A percentile compares a stretch with the other conserved stretches of the same genome.
Evolutionary conservation across 352 stramenopile species (phyloP).

Genomic region (Blastocystis sp.): DNA sequence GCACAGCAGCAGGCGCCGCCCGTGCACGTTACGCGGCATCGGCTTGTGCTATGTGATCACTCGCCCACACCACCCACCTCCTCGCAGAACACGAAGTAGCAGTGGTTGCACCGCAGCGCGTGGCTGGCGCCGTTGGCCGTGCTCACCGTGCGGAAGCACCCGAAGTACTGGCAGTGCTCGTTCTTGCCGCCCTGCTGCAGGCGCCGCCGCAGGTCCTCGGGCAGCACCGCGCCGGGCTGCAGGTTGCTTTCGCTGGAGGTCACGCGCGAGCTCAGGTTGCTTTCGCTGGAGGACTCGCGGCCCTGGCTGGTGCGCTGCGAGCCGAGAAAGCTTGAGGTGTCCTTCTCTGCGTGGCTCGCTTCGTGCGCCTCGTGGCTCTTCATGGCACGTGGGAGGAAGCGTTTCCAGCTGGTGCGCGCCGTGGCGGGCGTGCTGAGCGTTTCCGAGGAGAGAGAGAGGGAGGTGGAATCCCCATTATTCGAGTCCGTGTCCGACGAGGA

Average conservation of each 20-base stretch:
- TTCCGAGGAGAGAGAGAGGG: neutral
- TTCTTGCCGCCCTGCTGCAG: neutral
- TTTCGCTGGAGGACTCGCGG: too few relatives aligned
- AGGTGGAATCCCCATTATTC: neutral
- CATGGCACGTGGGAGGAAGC: too few relatives aligned
- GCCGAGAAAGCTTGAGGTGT: too few relatives aligned
- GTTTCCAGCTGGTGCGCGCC: too few relatives aligned
- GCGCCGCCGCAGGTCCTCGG: too few relatives aligned
- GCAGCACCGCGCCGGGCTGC: too few relatives aligned
- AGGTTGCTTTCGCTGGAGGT: too few relatives aligned
- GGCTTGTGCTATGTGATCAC: slow-evolving; percentile 31
- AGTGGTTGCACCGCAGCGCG: neutral
- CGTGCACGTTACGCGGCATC: neutral
- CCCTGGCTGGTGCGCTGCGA: too few relatives aligned
- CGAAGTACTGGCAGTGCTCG: slow-evolving; percentile 39
- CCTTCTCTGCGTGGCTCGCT: too few relatives aligned
- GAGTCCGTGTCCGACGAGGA: neutral
- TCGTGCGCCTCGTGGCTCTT: too few relatives aligned
- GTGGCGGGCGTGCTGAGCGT: neutral
- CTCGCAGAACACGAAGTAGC: slow-evolving; percentile 45
- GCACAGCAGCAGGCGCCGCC: neutral
- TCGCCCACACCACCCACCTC: neutral
- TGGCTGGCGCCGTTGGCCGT: neutral
- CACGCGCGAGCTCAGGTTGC: too few relatives aligned
- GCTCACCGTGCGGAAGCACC: neutral